These are phyloP conservation scores for Parachaetomium inaequale DNA, from an alignment of 495 filamentous ascomycete genomes.

Conservation along the genomic window DNA sequence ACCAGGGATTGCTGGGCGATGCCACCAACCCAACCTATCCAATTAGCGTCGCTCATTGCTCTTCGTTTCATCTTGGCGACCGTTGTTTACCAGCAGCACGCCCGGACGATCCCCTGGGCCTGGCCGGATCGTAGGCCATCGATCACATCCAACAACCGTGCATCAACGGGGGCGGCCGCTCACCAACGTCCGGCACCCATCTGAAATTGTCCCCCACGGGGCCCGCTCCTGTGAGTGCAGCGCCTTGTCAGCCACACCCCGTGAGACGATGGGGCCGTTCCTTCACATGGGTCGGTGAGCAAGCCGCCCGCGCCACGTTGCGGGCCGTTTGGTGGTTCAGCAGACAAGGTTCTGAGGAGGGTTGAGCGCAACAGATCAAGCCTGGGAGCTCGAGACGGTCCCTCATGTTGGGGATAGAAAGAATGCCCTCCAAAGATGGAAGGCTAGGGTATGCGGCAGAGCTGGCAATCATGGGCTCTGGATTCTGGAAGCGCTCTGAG, in stretches of 20 bases:
- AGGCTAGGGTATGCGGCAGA: not conserved
- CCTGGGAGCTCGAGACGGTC: not conserved
- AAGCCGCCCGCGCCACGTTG: conserved; percentile 7
- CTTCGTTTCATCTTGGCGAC: conserved; percentile 13
- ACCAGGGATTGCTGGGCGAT: not conserved
- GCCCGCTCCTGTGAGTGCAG: not conserved
- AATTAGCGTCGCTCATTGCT: conserved; percentile 3
- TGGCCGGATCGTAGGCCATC: conserved; percentile 20
- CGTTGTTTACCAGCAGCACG: conserved; percentile 7
- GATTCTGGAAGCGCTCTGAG: not conserved
- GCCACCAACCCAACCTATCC: not conserved
- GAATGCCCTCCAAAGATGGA: not conserved
- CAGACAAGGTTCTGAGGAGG: conserved; percentile 1
- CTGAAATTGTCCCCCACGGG: not conserved
- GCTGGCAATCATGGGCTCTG: not conserved
- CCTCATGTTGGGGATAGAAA: not conserved
- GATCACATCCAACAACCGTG: conserved; percentile 1
- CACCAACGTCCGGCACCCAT: not conserved
- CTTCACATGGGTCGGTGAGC: conserved; percentile 6
- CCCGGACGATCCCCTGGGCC: not conserved
- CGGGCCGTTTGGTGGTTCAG: conserved; percentile 9
- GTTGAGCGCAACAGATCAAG: not conserved
- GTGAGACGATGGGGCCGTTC: not conserved
- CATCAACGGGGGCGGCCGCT: not conserved
- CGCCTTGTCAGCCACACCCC: conserved; percentile 10